These are phyloP conservation scores for Pythium guiyangense DNA, from an alignment of 352 stramenopile species.

Conservation along the genomic window DNA sequence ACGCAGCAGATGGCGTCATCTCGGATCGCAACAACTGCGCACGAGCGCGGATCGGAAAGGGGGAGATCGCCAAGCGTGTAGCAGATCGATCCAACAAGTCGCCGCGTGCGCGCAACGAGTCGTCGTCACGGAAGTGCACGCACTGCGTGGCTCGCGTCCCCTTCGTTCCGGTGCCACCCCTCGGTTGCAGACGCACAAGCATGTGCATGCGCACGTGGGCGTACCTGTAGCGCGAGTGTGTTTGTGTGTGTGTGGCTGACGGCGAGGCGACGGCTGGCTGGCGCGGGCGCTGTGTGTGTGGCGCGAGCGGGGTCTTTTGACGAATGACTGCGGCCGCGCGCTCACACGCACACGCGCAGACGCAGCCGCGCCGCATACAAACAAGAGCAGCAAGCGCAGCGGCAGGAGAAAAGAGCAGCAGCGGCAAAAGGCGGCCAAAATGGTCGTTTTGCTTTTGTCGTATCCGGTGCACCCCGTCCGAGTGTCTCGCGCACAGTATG, in stretches of 20 bases:
- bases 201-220: too few species aligned
- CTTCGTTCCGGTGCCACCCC: too few species aligned
- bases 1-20: neutral
- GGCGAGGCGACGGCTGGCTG: slow-evolving; percentile 49
- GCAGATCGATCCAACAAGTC: neutral
- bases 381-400: too few species aligned
- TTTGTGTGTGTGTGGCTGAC: neutral
- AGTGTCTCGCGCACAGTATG: too few species aligned
- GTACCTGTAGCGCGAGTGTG: too few species aligned
- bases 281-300: slow-evolving; percentile 41
- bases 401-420: too few species aligned
- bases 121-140: too few species aligned
- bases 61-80: neutral
- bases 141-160: too few species aligned
- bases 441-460: too few species aligned
- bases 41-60: neutral
- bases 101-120: neutral
- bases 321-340: slow-evolving; percentile 55
- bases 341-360: slow-evolving; percentile 8
- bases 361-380: neutral
- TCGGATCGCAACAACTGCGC: neutral
- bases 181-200: too few species aligned
- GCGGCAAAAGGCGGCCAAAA: too few species aligned
- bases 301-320: slow-evolving; percentile 78
- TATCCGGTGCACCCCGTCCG: too few species aligned